Evolutionary conservation across 345 rosid genomes (phyloP), one percentile per base, ranked within the genome.

Genomic region (Noccaea bulbosa): DNA sequence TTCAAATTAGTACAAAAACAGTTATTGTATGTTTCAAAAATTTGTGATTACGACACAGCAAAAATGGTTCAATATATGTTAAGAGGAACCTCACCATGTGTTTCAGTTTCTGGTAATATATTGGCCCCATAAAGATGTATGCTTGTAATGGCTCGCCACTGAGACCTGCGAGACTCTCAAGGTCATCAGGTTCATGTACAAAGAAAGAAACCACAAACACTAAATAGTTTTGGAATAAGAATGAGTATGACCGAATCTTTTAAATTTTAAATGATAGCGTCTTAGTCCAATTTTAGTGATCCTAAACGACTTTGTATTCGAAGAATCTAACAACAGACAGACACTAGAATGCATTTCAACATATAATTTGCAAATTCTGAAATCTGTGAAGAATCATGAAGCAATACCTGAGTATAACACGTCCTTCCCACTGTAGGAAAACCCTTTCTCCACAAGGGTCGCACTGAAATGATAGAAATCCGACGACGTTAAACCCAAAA

Each of bases 121-220:
- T 87, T 45, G 98, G 97, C 35, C 97, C 98, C 96, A 91, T 93
- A 79, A 93, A 93, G 56, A 93, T 87, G 78, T 89, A 93, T 6
- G 97, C 81, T 70, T 93, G 88, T 60, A 93, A 78, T 35, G 98
- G 97, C 72, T 83, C 78, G 27, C 97, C 98, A 20, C 95, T 86
- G 74, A 93, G 83, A 68, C 98, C 95, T 93, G 85, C 48, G 67
- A 38, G 78, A 79, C 60, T 55, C 58, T 46, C 48, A 58, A 32
- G 45, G 68, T 73, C 39, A 24, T 79, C 78, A 82, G 67, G 27
- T 34, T 63, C 57, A 57, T 49, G 53, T 58, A 49, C 38, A 58
- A 56, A 57, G 52, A 57, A 57, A 57, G 49, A 65, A 65, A 65
- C 10, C 16, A 55, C 1, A 7, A 46, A 51, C 35, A 35, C 5